These are phyloP conservation scores for Fusarium sp. DNA, from an alignment of 2,329 filamentous ascomycete species.

Conservation along the genomic window DNA sequence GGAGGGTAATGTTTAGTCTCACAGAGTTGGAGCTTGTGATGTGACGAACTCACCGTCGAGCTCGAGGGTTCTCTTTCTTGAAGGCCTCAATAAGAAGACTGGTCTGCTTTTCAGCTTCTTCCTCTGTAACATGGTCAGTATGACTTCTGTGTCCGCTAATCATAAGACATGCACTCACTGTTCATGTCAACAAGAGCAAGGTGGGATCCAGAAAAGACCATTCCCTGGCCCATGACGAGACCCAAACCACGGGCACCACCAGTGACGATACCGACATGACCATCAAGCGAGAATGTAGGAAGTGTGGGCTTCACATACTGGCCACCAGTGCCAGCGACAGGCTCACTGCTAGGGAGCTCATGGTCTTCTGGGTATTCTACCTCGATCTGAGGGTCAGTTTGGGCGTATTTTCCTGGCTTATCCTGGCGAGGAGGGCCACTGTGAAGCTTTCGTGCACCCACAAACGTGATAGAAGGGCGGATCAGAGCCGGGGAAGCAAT, in stretches of 20 bases:
- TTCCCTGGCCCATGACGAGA: conserved; percentile 90
- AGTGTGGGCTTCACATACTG: conserved; percentile 87
- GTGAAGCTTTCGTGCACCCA: conserved; percentile 46
- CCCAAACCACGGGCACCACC: conserved; percentile 90
- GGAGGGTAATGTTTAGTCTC: background rate
- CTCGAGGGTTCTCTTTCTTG: conserved; percentile 79
- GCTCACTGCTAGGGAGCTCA: conserved; percentile 75
- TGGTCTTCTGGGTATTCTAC: conserved; percentile 81
- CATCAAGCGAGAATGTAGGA: conserved; percentile 85
- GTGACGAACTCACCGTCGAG: conserved; percentile 63
- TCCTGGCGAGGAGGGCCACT: conserved; percentile 48
- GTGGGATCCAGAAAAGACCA: conserved; percentile 88
- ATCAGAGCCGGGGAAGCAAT: conserved; percentile 29
- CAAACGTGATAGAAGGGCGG: conserved; percentile 37
- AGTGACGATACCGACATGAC: conserved; percentile 84
- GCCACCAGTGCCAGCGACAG: conserved; percentile 79
- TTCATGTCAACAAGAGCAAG: conserved; percentile 95
- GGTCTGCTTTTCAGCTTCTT: conserved; percentile 84
- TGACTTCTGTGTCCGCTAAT: background rate
- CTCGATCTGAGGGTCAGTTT: conserved; percentile 80
- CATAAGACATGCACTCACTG: conserved; percentile 63
- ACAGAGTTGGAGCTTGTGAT: background rate
- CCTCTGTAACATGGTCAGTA: conserved; percentile 63
- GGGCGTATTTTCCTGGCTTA: conserved; percentile 73
- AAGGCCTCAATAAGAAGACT: conserved; percentile 78